A percentile compares a stretch with the other conserved stretches of the same genome.
Evolutionary conservation across 768 basidiomycete species (phyloP).

Genomic region (Pulveroboletus ravenelii): DNA sequence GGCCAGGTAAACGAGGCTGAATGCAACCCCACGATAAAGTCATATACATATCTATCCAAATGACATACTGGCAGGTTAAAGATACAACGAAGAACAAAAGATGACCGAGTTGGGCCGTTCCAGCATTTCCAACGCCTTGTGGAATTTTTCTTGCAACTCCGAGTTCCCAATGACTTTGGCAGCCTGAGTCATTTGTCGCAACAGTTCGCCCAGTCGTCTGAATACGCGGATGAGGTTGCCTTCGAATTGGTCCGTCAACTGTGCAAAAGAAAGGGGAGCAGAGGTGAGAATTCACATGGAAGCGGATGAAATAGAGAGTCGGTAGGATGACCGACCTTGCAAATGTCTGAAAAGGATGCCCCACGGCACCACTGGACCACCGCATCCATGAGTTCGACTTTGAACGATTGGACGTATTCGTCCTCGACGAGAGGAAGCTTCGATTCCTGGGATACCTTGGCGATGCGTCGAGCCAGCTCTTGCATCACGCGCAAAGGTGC

Average conservation of each 20-base stretch:
- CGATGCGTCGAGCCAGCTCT: conserved; percentile 90
- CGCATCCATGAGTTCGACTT: conserved; percentile 97
- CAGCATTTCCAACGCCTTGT: conserved; percentile 86
- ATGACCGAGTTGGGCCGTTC: conserved; percentile 93
- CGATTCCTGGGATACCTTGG: conserved; percentile 93
- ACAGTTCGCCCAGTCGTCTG: conserved; percentile 86
- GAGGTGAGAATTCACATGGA: not conserved
- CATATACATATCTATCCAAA: too few relatives aligned
- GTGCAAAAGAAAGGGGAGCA: not conserved
- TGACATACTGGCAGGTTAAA: conserved; percentile 35
- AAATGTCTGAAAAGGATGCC: conserved; percentile 91
- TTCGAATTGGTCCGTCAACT: conserved; percentile 97
- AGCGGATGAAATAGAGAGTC: not conserved
- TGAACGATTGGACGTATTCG: conserved; percentile 95
- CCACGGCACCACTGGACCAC: conserved; percentile 99
- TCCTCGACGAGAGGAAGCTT: conserved; percentile 88
- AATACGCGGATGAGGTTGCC: conserved; percentile 96
- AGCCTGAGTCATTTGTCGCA: conserved; percentile 93
- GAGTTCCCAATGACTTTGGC: conserved; percentile 95
- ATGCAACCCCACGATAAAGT: too few relatives aligned
- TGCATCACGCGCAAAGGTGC: conserved; percentile 92
- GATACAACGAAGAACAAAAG: conserved; percentile 82
- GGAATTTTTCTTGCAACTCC: conserved; percentile 92
- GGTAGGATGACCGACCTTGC: conserved; percentile 59
- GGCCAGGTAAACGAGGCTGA: too few relatives aligned